A percentile compares a stretch with the other conserved stretches of the same genome.
phyloP scores from a whole-genome alignment of 192 early-diverging fungal genomes.

The Mortierella alpina region DNA sequence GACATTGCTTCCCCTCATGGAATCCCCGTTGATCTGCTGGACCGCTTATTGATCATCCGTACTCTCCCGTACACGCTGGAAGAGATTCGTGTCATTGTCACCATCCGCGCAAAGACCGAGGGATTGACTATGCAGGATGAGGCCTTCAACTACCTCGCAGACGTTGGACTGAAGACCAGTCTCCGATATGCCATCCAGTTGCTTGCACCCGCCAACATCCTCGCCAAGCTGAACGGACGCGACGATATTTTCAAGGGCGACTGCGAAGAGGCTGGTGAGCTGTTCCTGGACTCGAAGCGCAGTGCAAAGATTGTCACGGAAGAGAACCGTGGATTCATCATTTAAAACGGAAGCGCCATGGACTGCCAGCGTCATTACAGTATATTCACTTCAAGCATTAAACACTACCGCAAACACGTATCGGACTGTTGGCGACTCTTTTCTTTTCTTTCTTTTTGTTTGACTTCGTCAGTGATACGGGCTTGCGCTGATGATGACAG shows the following conservation, averaged over 20 bases:
- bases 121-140: constrained; percentile 82
- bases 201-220: constrained; percentile 89
- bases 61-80: constrained; percentile 92
- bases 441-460: too few species aligned
- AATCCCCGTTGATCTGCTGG: constrained; percentile 95
- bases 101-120: constrained; percentile 94
- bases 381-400: too few species aligned
- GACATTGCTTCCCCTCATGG: constrained; percentile 89
- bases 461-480: too few species aligned
- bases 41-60: constrained; percentile 95
- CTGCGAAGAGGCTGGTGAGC: constrained; percentile 83
- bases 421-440: too few species aligned
- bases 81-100: constrained; percentile 90
- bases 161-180: constrained; percentile 89
- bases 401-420: too few species aligned
- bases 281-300: constrained; percentile 92
- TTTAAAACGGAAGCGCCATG: constrained; percentile 10
- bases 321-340: constrained; percentile 47
- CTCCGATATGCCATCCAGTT: constrained; percentile 96
- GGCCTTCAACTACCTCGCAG: constrained; percentile 80
- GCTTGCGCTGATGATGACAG: too few species aligned
- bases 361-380: background rate
- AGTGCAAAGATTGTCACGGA: constrained; percentile 79
- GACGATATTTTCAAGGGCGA: constrained; percentile 86
- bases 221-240: constrained; percentile 88